Base-by-base conservation (phyloP, 2,329 filamentous ascomycete species). In the Botrytis fragariae region DNA sequence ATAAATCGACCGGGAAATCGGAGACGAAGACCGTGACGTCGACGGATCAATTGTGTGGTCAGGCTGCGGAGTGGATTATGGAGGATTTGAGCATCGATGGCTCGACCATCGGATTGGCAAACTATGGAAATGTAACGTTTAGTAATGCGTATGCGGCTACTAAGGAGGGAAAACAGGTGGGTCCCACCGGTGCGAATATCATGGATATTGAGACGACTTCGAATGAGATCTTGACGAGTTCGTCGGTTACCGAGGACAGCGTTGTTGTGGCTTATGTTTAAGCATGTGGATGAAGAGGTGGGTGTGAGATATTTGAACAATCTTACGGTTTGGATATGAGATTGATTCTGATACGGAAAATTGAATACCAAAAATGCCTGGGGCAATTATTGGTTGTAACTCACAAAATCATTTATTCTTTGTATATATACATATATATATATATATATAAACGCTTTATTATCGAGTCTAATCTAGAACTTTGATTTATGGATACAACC, bases 61-160 rank as follows among this genome's bases (percentile, higher is more conserved):
- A 82, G 72, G 86, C 86, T 63, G 85, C 84, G 0, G 85, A 87
- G 71, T 87, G 85, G 84, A 86, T 87, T 62, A 83, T 86, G 20
- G 85, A 86, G 77, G 84, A 87, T 74, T 86, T 86, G 76, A 82
- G 84, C 25, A 42, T 73, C 39, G 65, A 72, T 54, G 75, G 76
- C 48, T 69, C 75, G 3, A 81, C 84, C 65, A 83, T 86, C 6
- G 81, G 84, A 0, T 80, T 87, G 70, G 83, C 82, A 39, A 79
- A 86, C 75, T 87, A 86, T 74, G 82, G 82, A 44, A 82, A 79
- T 14, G 81, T 87, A 8, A 82, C 81, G 22, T 87, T 87, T 77
- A 82, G 81, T 1, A 77, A 78, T 29, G 54, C 59, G 18, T 61
- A 61, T 16, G 72, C 76, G 1, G 35, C n/a, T 54, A 42, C 57